These are phyloP conservation scores for Botrytis hyacinthi DNA, from an alignment of 2,329 filamentous ascomycete genomes.

Conservation along the genomic window DNA sequence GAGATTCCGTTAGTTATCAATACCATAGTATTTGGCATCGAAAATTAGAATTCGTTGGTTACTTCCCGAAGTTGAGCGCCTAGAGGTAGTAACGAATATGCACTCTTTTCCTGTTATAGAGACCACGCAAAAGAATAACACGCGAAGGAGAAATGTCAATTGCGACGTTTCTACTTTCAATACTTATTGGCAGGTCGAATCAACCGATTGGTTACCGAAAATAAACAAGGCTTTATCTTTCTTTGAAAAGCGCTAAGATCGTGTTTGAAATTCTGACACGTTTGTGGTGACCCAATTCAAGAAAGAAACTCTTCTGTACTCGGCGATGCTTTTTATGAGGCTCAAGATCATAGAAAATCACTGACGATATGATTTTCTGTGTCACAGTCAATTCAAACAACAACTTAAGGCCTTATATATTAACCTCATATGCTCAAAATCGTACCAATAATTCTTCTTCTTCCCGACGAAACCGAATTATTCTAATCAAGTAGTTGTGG, in stretches of 20 bases:
- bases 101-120: not conserved
- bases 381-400: not conserved
- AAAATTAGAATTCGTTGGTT: not conserved
- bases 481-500: not conserved
- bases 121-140: not conserved
- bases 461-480: not conserved
- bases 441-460: not conserved
- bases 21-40: not conserved
- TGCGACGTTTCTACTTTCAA: not conserved
- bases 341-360: not conserved
- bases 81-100: not conserved
- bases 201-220: not conserved
- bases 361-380: not conserved
- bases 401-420: not conserved
- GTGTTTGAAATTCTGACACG: not conserved
- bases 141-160: not conserved
- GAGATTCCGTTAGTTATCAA: not conserved
- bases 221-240: not conserved
- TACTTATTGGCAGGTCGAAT: not conserved
- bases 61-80: not conserved
- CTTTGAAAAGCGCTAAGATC: not conserved
- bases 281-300: not conserved
- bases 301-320: not conserved
- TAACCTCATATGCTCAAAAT: not conserved
- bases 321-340: not conserved